Conservation (phyloP, 345 rosid genomes). For the Populus alba region DNA sequence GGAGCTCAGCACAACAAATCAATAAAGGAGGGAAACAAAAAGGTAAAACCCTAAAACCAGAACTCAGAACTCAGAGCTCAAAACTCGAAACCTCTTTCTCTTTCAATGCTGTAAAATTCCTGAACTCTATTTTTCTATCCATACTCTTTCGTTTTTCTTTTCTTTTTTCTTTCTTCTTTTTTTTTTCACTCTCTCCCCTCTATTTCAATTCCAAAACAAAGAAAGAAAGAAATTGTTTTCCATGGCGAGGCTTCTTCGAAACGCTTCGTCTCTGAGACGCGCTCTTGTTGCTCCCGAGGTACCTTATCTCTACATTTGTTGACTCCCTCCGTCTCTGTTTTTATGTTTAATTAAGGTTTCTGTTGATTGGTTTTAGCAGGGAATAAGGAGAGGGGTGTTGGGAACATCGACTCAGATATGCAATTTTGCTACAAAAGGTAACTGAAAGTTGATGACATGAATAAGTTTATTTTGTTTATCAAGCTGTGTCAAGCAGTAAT, state of each 20-base stretch:
- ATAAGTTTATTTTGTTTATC: background rate
- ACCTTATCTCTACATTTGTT: background rate
- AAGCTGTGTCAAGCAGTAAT: background rate
- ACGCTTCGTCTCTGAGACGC: conserved; percentile 38
- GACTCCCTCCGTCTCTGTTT: background rate
- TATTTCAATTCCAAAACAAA: background rate
- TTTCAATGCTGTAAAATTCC: conserved; percentile 20
- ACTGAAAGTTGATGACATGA: conserved; percentile 2
- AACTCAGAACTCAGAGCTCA: background rate
- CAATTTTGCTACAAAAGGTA: conserved; percentile 67
- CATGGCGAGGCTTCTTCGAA: conserved; percentile 67
- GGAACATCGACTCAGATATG: conserved; percentile 52
- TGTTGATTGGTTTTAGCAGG: conserved; percentile 38
- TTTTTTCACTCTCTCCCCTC: background rate
- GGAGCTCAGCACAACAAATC: background rate
- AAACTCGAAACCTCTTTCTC: background rate
- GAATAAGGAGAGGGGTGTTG: conserved; percentile 34
- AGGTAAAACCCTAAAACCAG: conserved; percentile 13
- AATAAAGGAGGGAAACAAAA: conserved; percentile 38
- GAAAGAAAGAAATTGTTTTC: background rate
- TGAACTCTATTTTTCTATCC: background rate
- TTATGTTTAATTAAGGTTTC: conserved; percentile 5
- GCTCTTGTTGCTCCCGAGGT: conserved; percentile 45
- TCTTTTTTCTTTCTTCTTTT: no score
- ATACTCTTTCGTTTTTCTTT: background rate